These are phyloP conservation scores for Cryptosporidium viatorum DNA, from an alignment of 169 alveolate species.

Conservation along the genomic window DNA sequence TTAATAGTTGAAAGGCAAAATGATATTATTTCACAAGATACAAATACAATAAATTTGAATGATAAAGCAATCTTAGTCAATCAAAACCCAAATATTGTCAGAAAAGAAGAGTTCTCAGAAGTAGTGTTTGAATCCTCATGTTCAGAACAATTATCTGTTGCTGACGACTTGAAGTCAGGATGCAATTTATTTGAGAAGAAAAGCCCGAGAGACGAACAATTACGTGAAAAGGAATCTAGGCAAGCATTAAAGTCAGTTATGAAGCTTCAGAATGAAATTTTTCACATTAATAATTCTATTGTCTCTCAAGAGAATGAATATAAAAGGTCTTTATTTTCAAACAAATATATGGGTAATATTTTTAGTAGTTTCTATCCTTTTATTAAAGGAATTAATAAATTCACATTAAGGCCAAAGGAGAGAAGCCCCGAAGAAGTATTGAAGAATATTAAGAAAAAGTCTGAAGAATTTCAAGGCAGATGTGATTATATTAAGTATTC, in stretches of 20 bases:
- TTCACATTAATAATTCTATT: slow-evolving; percentile 11
- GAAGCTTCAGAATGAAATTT: slow-evolving; percentile 35
- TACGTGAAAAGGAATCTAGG: slow-evolving; percentile 19
- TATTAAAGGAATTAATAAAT: slow-evolving; percentile 55
- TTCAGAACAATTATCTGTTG: background rate
- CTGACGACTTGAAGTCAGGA: background rate
- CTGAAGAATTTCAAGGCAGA: background rate
- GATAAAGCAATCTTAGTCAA: background rate
- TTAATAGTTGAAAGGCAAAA: background rate
- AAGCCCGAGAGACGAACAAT: slow-evolving; percentile 28
- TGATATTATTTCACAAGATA: background rate
- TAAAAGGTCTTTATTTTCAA: slow-evolving; percentile 36
- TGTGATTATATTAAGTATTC: slow-evolving; percentile 21
- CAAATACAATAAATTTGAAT: background rate
- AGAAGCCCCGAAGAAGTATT: slow-evolving; percentile 11
- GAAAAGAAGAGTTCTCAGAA: background rate
- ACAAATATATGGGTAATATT: slow-evolving; percentile 42
- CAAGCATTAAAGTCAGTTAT: slow-evolving; percentile 23
- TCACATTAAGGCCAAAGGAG: slow-evolving; percentile 1
- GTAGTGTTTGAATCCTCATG: background rate
- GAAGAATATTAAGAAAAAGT: background rate
- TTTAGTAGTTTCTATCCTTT: slow-evolving; percentile 61
- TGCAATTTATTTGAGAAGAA: slow-evolving; percentile 6
- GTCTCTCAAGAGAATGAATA: slow-evolving; percentile 31
- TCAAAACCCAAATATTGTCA: background rate